phyloP scores from a whole-genome alignment of 306 rosid genomes.

The Crataegus laevigata region DNA sequence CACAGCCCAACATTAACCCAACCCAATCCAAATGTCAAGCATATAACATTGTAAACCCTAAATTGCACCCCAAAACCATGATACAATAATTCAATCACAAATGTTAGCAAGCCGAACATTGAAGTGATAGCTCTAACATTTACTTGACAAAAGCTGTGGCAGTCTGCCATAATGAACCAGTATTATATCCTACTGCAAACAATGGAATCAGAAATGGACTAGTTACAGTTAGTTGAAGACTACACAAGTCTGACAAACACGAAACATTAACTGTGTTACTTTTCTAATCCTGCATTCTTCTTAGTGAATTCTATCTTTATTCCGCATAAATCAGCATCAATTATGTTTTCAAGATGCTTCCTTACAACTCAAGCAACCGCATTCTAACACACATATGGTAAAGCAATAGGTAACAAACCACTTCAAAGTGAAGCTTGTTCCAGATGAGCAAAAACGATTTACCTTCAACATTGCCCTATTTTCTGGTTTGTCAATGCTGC shows the following conservation, averaged over 20 bases:
- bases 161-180: neutral
- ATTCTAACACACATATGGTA: neutral
- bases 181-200: neutral
- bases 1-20: neutral
- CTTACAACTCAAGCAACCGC: neutral
- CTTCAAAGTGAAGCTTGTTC: neutral
- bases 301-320: neutral
- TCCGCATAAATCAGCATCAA: neutral
- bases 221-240: neutral
- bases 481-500: constrained; percentile 62
- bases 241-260: neutral
- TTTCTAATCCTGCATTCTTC: neutral
- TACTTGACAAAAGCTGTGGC: neutral
- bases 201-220: neutral
- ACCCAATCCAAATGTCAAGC: neutral
- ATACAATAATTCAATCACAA: neutral
- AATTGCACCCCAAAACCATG: neutral
- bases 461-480: constrained; percentile 42
- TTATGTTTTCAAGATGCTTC: neutral
- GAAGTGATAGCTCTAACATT: neutral
- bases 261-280: neutral
- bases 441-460: neutral
- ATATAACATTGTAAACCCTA: neutral
- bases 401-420: neutral
- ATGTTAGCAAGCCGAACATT: neutral